Percentiles rank a stretch among this genome's conserved stretches.
Evolutionary conservation across 176 grass and related monocot species (phyloP).

Genomic region (Aegilops sharonensis): DNA sequence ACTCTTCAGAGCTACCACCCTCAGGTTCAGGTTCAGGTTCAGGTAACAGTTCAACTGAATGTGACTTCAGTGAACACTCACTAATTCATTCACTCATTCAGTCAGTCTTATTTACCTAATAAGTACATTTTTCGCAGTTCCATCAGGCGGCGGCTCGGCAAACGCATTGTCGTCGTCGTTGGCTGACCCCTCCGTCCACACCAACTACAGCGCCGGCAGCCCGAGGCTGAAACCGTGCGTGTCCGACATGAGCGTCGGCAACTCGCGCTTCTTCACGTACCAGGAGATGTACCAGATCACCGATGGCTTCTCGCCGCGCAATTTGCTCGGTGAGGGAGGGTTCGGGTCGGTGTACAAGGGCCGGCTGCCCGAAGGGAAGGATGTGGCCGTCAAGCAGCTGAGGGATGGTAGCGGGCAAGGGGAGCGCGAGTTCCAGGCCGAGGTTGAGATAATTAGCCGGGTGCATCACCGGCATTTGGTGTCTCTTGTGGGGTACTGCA

Average conservation of each 20-base stretch:
- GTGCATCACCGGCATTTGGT: conserved; percentile 94
- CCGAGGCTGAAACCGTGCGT: conserved; percentile 30
- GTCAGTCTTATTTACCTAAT: too few relatives aligned
- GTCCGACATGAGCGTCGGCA: conserved; percentile 65
- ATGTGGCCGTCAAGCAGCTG: conserved; percentile 80
- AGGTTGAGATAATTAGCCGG: conserved; percentile 90
- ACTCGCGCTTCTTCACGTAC: conserved; percentile 66
- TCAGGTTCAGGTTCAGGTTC: conserved; percentile 47
- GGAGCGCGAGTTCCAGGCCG: conserved; percentile 89
- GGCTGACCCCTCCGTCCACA: conserved; percentile 44
- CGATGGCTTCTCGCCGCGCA: conserved; percentile 65
- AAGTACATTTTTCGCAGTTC: background rate
- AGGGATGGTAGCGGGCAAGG: conserved; percentile 72
- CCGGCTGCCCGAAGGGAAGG: conserved; percentile 56
- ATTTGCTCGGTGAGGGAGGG: conserved; percentile 80
- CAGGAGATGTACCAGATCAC: conserved; percentile 79
- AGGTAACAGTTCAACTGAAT: background rate
- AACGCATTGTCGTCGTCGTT: conserved; percentile 37
- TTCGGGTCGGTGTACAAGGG: conserved; percentile 87
- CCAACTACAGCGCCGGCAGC: conserved; percentile 48
- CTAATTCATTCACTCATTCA: background rate
- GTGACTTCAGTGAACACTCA: background rate
- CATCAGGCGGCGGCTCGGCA: conserved; percentile 38
- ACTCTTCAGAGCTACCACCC: conserved; percentile 35
- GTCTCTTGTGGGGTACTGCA: conserved; percentile 90